Percentiles rank a stretch among this genome's conserved stretches.
These are phyloP conservation scores for Myriosclerotinia curreyana DNA, from an alignment of 2,329 filamentous ascomycete species.

Conservation along the genomic window DNA sequence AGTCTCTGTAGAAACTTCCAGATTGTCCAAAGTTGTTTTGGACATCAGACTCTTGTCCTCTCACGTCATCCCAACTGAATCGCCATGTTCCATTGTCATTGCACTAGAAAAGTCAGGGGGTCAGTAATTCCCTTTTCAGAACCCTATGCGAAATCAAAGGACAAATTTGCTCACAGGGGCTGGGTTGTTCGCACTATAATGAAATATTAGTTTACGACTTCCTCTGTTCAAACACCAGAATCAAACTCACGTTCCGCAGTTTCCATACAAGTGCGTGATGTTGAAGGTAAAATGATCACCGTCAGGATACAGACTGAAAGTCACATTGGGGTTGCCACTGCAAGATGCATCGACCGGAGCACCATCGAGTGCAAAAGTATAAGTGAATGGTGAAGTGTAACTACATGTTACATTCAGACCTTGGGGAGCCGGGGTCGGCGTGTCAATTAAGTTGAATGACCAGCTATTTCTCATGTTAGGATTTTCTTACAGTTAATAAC, in stretches of 20 bases:
- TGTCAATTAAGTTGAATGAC: conserved; percentile 27
- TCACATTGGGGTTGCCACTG: conserved; percentile 25
- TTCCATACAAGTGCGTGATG: conserved; percentile 28
- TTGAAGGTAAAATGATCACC: conserved; percentile 26
- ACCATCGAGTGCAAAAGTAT: conserved; percentile 26
- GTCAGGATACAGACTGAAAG: conserved; percentile 28
- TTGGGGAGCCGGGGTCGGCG: conserved; percentile 26
- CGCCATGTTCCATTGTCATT: conserved; percentile 29
- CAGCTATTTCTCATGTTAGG: conserved; percentile 22
- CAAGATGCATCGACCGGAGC: conserved; percentile 25
- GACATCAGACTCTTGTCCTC: conserved; percentile 28
- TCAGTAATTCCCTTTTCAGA: neutral
- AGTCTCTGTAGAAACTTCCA: conserved; percentile 21
- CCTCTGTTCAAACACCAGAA: neutral
- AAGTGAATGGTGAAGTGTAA: conserved; percentile 19
- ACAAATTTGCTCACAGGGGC: conserved; percentile 1
- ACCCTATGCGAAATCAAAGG: neutral
- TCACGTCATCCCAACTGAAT: conserved; percentile 28
- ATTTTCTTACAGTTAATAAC: neutral
- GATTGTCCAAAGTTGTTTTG: conserved; percentile 31
- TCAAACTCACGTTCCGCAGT: conserved; percentile 25
- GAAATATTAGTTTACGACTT: neutral
- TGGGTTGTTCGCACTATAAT: neutral
- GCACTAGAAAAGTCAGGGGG: conserved; percentile 17
- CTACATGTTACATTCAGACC: conserved; percentile 29